Base-by-base conservation (phyloP, 495 filamentous ascomycete genomes). In the Aspergillus conjunctus region DNA sequence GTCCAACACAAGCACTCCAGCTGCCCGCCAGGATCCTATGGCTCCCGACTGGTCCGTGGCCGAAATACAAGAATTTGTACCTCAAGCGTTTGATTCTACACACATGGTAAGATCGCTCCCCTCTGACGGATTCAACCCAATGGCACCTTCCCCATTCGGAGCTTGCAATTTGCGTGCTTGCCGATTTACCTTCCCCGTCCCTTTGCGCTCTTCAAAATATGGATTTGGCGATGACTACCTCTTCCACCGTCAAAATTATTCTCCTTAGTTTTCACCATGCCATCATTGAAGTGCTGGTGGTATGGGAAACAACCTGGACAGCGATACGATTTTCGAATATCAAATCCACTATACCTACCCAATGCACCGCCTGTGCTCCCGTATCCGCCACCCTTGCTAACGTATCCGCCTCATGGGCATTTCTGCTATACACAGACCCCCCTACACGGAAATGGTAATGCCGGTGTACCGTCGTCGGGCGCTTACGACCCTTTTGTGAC, bases 31-130 rank as follows among this genome's bases (percentile, higher is more conserved):
- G 60, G 79, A 83, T 54, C 66, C 73, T 51, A 73, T 74, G 56
- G 73, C 75, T 21, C 70, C 79, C 12, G 84, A 87, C 56, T 86
- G 84, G 83, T 74, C 78, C 20, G 73, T 79, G 12, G 79, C 81
- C 0, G 85, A 90, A n/a, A 85, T 87, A 54, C 80, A 85, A 58
- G 91, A 96, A 60, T 94, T 93, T 68, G 83, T 90, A n/a, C 90
- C 91, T 32, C 86, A 88, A 66, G 83, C 79, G n/a, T 92, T 87
- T 69, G 88, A 90, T 56, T 59, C 81, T 33, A 75, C 81, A 20
- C 84, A 85, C 53, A 75, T 85, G 61, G 90, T 91, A 83, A 70
- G 84, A 73, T 34, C 51, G 12, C 9, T 18, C 54, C 48, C 21
- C 64, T 32, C 18, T 9, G 18, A 48, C 18, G 11, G 9, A 10